Evolutionary conservation across 108 stramenopile genomes (phyloP).

Genomic region (Discostella pseudostelligera): DNA sequence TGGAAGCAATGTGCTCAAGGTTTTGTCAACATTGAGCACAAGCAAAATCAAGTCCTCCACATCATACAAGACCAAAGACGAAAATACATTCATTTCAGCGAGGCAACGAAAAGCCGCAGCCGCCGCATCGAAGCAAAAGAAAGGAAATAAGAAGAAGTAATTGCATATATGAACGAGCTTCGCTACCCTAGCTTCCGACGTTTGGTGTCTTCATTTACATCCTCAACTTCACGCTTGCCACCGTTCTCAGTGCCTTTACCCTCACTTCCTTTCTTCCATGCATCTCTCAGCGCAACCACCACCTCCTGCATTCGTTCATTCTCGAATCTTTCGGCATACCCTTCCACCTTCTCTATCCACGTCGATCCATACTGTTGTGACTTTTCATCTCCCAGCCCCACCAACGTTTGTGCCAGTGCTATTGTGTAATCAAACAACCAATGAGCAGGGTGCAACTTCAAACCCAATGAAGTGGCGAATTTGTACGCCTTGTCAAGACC

Average conservation of each 20-base stretch:
- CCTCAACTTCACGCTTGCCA: background rate
- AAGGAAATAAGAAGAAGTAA: conserved; percentile 1
- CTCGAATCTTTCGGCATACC: conserved; percentile 63
- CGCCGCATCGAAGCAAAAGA: conserved; percentile 36
- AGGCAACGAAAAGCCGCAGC: conserved; percentile 57
- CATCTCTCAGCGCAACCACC: conserved; percentile 55
- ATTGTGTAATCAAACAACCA: conserved; percentile 68
- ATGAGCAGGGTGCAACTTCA: conserved; percentile 61
- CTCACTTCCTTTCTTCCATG: conserved; percentile 33
- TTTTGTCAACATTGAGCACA: conserved; percentile 46
- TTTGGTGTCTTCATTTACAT: conserved; percentile 9
- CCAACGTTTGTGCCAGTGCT: conserved; percentile 68
- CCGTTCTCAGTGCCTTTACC: background rate
- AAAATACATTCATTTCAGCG: conserved; percentile 36
- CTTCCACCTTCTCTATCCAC: conserved; percentile 63
- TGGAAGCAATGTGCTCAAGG: conserved; percentile 28
- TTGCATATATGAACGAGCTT: background rate
- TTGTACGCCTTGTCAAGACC: conserved; percentile 60
- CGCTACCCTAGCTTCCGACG: conserved; percentile 20
- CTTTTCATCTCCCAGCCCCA: conserved; percentile 76
- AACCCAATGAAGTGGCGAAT: conserved; percentile 52
- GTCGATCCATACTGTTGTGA: conserved; percentile 70
- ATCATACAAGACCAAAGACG: conserved; percentile 15
- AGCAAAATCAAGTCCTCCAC: conserved; percentile 5
- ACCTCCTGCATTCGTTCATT: conserved; percentile 70